Percentiles rank a stretch among this genome's conserved stretches.
These are phyloP conservation scores for Rhodotorula sphaerocarpa DNA, from an alignment of 768 basidiomycete species.

Conservation along the genomic window DNA sequence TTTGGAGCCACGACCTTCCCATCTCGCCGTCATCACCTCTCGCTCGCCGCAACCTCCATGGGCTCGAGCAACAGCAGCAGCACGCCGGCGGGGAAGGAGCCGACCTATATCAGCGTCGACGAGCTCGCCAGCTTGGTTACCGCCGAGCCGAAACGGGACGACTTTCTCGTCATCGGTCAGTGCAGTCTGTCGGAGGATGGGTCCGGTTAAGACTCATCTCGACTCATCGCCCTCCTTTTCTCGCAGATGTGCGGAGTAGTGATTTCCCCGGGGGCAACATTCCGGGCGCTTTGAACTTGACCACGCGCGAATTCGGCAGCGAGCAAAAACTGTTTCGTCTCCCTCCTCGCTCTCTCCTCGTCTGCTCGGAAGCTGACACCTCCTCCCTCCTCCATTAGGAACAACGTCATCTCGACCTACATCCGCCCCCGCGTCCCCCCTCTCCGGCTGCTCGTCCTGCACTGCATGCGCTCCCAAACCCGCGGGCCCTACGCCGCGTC, in stretches of 20 bases:
- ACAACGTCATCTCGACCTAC: not conserved
- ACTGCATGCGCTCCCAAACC: conserved; percentile 31
- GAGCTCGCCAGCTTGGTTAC: not conserved
- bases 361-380: not conserved
- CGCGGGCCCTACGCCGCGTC: conserved; percentile 28
- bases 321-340: not conserved
- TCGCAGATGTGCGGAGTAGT: conserved; percentile 14
- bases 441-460: conserved; percentile 7
- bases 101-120: conserved; percentile 1
- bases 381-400: not conserved
- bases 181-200: no score
- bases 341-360: not conserved
- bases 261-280: conserved; percentile 27
- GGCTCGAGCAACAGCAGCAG: not conserved
- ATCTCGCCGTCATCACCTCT: no score
- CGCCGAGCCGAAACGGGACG: not conserved
- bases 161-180: conserved; percentile 14
- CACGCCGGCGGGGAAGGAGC: not conserved
- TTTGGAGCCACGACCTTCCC: no score
- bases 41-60: no score
- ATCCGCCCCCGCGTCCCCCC: not conserved
- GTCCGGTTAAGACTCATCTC: no score
- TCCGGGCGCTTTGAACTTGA: conserved; percentile 11
- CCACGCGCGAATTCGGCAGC: conserved; percentile 9
- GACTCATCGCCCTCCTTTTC: not conserved